phyloP scores from a whole-genome alignment of 257 asterid genomes.

The Cinchona pubescens region DNA sequence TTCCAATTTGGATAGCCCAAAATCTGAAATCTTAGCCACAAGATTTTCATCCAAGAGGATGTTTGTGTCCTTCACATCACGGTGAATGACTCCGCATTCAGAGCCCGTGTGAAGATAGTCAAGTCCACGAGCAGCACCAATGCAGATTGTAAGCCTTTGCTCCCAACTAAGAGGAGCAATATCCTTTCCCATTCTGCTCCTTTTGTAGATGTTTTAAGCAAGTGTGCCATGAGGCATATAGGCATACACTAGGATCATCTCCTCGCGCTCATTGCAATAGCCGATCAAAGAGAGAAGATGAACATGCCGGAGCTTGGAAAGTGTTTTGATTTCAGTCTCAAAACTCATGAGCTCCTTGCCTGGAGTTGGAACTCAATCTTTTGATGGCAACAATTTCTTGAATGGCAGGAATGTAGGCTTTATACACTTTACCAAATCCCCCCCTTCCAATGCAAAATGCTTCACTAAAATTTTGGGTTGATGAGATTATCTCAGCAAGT shows the following conservation, averaged over 20 bases:
- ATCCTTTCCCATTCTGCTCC: not conserved
- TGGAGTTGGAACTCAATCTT: slow-evolving; percentile 19
- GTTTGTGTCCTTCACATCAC: slow-evolving; percentile 28
- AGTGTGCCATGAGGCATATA: slow-evolving; percentile 23
- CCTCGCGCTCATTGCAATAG: slow-evolving; percentile 15
- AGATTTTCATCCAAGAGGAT: slow-evolving; percentile 21
- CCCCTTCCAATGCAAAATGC: slow-evolving; percentile 19
- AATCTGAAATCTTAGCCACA: slow-evolving; percentile 26
- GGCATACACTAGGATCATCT: slow-evolving; percentile 22
- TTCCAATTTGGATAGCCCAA: slow-evolving; percentile 23
- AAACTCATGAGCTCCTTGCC: slow-evolving; percentile 26
- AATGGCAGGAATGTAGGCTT: slow-evolving; percentile 7
- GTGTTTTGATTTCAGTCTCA: slow-evolving; percentile 24
- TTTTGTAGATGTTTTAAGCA: slow-evolving; percentile 23
- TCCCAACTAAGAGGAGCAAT: slow-evolving; percentile 21
- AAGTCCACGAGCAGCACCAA: slow-evolving; percentile 31
- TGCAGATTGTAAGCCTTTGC: slow-evolving; percentile 22
- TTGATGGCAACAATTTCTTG: slow-evolving; percentile 20
- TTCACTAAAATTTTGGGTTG: slow-evolving; percentile 19
- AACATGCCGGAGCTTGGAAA: slow-evolving; percentile 22
- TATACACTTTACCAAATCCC: slow-evolving; percentile 22
- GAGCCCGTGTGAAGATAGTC: slow-evolving; percentile 23
- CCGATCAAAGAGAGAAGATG: slow-evolving; percentile 27
- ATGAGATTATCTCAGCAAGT: slow-evolving; percentile 7
- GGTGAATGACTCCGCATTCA: slow-evolving; percentile 19